These are phyloP conservation scores for Ascochyta lentis DNA, from an alignment of 2,329 filamentous ascomycete genomes.

Conservation along the genomic window DNA sequence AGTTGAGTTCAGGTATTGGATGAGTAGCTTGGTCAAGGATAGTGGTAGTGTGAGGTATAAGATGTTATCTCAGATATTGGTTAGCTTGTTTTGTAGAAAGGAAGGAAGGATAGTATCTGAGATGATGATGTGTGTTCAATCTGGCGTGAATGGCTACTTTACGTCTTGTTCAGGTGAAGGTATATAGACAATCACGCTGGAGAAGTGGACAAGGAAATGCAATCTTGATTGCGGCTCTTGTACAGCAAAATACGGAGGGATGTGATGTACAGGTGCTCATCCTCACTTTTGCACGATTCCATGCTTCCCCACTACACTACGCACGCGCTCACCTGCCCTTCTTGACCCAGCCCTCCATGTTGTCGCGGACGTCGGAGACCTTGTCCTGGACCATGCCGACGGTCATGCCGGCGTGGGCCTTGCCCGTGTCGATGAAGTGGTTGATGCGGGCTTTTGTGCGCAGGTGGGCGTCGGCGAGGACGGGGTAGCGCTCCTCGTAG, in stretches of 20 bases:
- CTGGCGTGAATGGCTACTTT: too few relatives aligned
- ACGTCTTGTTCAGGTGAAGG: too few relatives aligned
- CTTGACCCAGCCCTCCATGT: constrained; percentile 86
- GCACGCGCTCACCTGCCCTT: constrained; percentile 73
- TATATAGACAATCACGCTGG: not conserved
- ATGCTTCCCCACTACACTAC: too few relatives aligned
- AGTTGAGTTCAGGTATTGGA: not conserved
- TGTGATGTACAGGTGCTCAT: constrained; percentile 12
- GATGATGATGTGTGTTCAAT: too few relatives aligned
- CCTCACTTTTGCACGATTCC: not conserved
- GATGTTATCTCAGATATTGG: too few relatives aligned
- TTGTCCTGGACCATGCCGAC: constrained; percentile 79
- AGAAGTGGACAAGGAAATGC: not conserved
- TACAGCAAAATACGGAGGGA: not conserved
- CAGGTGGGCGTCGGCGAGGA: constrained; percentile 80
- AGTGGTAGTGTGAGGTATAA: too few relatives aligned
- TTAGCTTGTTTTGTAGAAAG: too few relatives aligned
- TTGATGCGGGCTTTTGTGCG: constrained; percentile 71
- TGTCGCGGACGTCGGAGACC: constrained; percentile 76
- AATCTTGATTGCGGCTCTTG: constrained; percentile 3
- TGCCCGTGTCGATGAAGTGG: constrained; percentile 74
- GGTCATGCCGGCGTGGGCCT: constrained; percentile 74
- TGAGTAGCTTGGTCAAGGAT: too few relatives aligned
- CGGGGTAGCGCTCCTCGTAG: constrained; percentile 90
- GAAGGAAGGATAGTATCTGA: too few relatives aligned